Base-by-base conservation (phyloP, 352 stramenopile species). In the Thalassiosira allenii region DNA sequence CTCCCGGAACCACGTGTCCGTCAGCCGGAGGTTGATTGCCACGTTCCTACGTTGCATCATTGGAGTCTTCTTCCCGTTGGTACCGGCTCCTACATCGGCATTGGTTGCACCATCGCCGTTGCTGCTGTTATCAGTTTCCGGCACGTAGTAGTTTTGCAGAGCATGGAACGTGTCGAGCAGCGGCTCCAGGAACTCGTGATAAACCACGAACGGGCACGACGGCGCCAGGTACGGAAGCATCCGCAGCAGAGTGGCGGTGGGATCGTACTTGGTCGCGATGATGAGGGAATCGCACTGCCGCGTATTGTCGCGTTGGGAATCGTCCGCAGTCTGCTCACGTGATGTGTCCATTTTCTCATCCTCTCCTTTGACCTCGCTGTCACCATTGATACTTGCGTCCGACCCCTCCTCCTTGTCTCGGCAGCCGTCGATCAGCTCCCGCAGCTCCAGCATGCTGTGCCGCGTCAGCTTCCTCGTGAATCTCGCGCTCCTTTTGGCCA, bases 171-270 rank as follows among this genome's bases (percentile, higher is more conserved):
- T 95, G 62, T 93, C 85, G n/a, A 96, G 94, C 32, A 99, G 88
- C 0, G 96, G 95, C 89, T 97, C 88, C 3, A 98, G 89, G 80
- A 96, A 98, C 89, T 98, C 96, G 34, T 91, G 97, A 89, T 97
- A 99, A 20, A 99, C 88, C n/a, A 98, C 96, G 84, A 99, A 98
- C 1, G 96, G 95, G 64, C 96, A 97, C 3, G 94, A 97, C 20
- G 92, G 91, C 25, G 88, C 92, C 29, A 99, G 87, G 73, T 96
- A 97, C 23, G 95, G 95, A 47, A 98, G 77, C 52, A 99, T 68
- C 33, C 89, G 83, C n/a, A 97, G 82, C 4, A 98, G 79, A 37
- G 96, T 85, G 32, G 81, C 83, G 69, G 95, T 93, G 4, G 96
- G 95, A 78, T 98, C 94, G 84, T 97, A 98, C 67, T 96, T 92